Evolutionary conservation across 208 protist species (phyloP).

Genomic region (Trypanosomatidae sp.): DNA sequence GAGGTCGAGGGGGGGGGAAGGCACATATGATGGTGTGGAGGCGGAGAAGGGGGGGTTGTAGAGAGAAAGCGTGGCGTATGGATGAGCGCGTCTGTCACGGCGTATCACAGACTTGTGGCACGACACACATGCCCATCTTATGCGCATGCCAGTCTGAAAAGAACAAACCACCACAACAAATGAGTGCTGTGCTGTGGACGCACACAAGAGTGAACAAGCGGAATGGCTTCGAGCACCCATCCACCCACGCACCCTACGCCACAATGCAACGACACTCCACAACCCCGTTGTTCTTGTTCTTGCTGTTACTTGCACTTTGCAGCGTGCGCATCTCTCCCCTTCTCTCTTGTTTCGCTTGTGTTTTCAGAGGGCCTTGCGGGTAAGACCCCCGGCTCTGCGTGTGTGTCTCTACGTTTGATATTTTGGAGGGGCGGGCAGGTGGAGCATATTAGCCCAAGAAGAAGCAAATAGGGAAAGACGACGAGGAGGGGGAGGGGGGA

Average conservation of each 20-base stretch:
- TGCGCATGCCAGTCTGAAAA: not conserved
- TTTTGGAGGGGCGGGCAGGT: not conserved
- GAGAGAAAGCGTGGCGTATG: not conserved
- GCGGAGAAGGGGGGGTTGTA: not conserved
- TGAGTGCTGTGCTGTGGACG: not conserved
- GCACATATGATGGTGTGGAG: not conserved
- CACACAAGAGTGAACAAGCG: not conserved
- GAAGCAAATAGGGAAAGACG: conserved; percentile 8
- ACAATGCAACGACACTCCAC: not conserved
- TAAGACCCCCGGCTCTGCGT: not conserved
- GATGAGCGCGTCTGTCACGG: not conserved
- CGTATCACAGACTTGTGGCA: not conserved
- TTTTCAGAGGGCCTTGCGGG: not conserved
- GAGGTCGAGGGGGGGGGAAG: not conserved
- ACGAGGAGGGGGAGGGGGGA: not conserved
- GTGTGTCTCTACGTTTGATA: not conserved
- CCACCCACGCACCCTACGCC: not conserved
- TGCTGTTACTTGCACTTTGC: not conserved
- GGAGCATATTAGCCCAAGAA: not conserved
- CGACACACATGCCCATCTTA: not conserved
- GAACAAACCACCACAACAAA: not conserved
- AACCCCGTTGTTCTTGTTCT: not conserved
- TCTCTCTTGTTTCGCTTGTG: not conserved
- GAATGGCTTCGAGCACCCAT: not conserved
- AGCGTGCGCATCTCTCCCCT: not conserved